Evolutionary conservation across 73 alveolate genomes (phyloP).

Genomic region (Symbiodinium natans): DNA sequence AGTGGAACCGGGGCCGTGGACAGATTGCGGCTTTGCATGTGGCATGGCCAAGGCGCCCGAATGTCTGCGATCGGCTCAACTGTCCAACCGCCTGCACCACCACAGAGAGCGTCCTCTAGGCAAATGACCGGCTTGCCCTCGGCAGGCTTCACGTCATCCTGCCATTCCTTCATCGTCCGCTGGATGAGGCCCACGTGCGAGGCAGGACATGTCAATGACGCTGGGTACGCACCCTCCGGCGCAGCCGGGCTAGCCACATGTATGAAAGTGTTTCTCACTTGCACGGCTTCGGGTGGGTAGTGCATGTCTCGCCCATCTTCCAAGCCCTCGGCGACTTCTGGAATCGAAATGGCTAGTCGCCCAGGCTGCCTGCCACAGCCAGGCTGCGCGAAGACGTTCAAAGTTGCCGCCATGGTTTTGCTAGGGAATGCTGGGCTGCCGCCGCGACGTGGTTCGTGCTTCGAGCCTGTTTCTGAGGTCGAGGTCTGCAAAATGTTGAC

Average conservation of each 20-base stretch:
- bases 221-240: slow-evolving; percentile 35
- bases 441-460: no score
- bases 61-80: neutral
- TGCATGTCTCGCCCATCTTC: neutral
- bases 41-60: no score
- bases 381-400: no score
- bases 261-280: slow-evolving; percentile 73
- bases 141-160: neutral
- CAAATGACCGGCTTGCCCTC: slow-evolving; percentile 71
- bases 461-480: no score
- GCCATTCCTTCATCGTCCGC: slow-evolving; percentile 26
- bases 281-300: slow-evolving; percentile 85
- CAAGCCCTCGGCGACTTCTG: neutral
- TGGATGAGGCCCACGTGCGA: slow-evolving; percentile 49
- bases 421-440: no score
- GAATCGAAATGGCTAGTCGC: neutral
- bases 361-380: no score
- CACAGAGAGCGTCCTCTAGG: slow-evolving; percentile 53
- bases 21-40: no score
- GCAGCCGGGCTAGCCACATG: slow-evolving; percentile 72
- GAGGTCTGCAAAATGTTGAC: no score
- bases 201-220: slow-evolving; percentile 74
- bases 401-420: neutral
- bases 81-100: neutral
- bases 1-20: no score